A percentile compares a stretch with the other conserved stretches of the same genome.
Conservation (phyloP, 495 filamentous ascomycete genomes). For the Penicillium arizonense region DNA sequence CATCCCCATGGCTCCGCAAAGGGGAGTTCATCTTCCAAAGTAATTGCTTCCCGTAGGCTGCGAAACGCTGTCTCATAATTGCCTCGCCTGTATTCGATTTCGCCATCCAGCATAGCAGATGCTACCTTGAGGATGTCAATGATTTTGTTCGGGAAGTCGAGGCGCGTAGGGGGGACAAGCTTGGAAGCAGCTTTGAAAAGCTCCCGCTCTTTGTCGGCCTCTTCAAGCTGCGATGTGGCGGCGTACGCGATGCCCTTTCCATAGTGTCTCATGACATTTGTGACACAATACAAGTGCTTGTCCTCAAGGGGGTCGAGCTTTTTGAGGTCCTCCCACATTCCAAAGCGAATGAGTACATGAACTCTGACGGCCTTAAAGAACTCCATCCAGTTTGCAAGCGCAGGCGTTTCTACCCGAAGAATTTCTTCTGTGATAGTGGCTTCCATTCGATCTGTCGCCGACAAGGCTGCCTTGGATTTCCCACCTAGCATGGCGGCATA, state of each 20-base stretch:
- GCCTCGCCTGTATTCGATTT: conserved; percentile 57
- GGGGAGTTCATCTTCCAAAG: conserved; percentile 47
- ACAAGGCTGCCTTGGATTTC: conserved; percentile 49
- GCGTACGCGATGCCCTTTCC: conserved; percentile 58
- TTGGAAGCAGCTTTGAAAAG: conserved; percentile 43
- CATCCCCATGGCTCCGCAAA: conserved; percentile 67
- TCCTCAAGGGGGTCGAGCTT: conserved; percentile 46
- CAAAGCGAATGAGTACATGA: conserved; percentile 62
- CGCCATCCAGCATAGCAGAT: conserved; percentile 60
- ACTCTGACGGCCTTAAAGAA: conserved; percentile 57
- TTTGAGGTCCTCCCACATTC: conserved; percentile 55
- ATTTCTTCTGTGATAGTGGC: conserved; percentile 51
- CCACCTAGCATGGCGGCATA: conserved; percentile 68
- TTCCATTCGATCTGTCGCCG: conserved; percentile 49
- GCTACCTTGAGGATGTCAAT: conserved; percentile 54
- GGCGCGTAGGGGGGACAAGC: conserved; percentile 42
- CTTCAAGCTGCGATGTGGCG: conserved; percentile 39
- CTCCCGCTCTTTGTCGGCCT: conserved; percentile 41
- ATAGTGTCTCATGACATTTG: conserved; percentile 57
- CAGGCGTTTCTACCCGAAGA: conserved; percentile 54
- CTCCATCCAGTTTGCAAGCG: conserved; percentile 68
- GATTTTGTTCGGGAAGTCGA: conserved; percentile 56
- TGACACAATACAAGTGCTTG: conserved; percentile 52
- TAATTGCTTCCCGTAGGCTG: conserved; percentile 46
- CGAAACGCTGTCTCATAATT: conserved; percentile 51